Base-by-base conservation (phyloP, 768 basidiomycete species). In the Mycena chlorophos region DNA sequence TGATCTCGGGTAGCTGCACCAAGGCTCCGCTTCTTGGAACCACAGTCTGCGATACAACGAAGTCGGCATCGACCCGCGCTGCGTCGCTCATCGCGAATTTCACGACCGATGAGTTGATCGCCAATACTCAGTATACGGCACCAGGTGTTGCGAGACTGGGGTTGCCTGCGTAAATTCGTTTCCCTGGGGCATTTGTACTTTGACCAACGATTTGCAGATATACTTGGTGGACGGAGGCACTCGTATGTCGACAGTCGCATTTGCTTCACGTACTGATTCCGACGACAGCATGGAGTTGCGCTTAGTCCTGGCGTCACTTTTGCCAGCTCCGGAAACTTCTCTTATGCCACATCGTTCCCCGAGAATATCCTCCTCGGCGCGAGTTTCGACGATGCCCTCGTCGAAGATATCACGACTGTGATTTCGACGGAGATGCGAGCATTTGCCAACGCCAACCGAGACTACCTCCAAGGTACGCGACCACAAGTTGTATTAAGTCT, bases 141-240 rank as follows among this genome's bases (percentile, higher is more conserved):
- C 75, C 78, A 5, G 83, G 81, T 26, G 81, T 83, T 20, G 68
- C 81, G 51, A 76, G 82, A 12, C 72, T 83, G 2, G 82, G 81
- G n/a, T 67, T 85, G 23, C 81, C 82, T 10, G 63, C 76, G 17
- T 85, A 46, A 4, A 13, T 42, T 8, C 27, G 8, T 26, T 6
- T 40, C 12, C 39, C 39, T 40, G 10, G 12, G 19, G 19, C 12
- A 13, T 12, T 40, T 5, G 6, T 6, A 12, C 19, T 20, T 6
- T 13, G 5, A 19, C 8, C 19, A 6, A 40, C 6, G 10, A 12
- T 40, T 6, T 20, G 10, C 39, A 46, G 45, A 4, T 46, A 85
- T 50, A 72, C 82, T 45, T 84, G 82, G 82, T 85, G 83, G 82
- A 79, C 78, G 22, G 82, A 85, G 69, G 82, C 76, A 2, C 62